Evolutionary conservation across 768 basidiomycete genomes (phyloP).

Genomic region (Termitomyces sp.): DNA sequence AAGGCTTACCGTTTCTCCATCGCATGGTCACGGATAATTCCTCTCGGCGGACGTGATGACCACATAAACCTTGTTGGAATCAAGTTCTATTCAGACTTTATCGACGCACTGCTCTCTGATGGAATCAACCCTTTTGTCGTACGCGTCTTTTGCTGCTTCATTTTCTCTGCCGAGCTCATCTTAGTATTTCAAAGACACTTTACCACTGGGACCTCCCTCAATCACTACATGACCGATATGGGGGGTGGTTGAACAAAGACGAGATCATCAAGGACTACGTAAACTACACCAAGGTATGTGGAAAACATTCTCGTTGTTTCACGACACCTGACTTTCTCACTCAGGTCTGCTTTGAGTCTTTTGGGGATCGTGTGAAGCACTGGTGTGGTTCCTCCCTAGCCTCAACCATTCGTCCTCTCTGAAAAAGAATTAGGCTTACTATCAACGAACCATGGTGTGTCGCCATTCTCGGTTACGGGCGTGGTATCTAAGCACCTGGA

Average conservation of each 20-base stretch:
- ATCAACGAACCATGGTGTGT: conserved; percentile 77
- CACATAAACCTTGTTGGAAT: conserved; percentile 68
- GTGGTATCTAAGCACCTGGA: conserved; percentile 68
- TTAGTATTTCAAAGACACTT: conserved; percentile 41
- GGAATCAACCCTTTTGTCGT: conserved; percentile 66
- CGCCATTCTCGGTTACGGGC: conserved; percentile 64
- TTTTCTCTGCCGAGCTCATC: neutral
- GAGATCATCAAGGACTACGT: conserved; percentile 64
- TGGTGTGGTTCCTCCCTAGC: conserved; percentile 37
- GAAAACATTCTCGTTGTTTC: conserved; percentile 8
- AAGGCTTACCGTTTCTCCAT: conserved; percentile 75
- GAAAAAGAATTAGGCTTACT: conserved; percentile 46
- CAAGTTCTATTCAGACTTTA: conserved; percentile 63
- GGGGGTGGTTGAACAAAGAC: conserved; percentile 70
- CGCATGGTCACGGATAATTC: conserved; percentile 72
- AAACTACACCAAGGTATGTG: conserved; percentile 48
- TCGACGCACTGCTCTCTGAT: conserved; percentile 57
- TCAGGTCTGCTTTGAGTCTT: conserved; percentile 67
- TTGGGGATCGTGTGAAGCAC: conserved; percentile 72
- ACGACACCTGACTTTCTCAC: neutral
- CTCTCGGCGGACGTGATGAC: conserved; percentile 66
- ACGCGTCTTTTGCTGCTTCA: neutral
- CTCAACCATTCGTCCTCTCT: conserved; percentile 14
- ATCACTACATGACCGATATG: conserved; percentile 66
- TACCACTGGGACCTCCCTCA: conserved; percentile 83